Conservation (phyloP, 176 grass and related monocot species). For the Rhipidocladum racemiflorum region DNA sequence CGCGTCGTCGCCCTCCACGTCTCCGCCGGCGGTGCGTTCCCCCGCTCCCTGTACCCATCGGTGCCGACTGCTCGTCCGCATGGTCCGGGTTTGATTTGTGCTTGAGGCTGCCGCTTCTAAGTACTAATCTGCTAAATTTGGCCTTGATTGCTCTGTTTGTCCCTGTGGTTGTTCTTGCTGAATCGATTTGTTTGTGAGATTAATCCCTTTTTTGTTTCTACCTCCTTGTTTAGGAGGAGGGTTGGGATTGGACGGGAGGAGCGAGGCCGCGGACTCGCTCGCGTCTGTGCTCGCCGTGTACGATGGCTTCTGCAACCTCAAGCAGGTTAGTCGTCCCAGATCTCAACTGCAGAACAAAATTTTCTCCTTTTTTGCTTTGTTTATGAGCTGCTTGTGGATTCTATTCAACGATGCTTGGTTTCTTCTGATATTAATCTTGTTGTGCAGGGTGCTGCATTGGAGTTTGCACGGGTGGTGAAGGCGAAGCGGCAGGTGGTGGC, state of each 20-base stretch:
- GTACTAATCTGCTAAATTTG: not conserved
- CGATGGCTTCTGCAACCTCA: slow-evolving; percentile 97
- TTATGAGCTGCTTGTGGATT: not conserved
- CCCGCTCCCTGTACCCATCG: not conserved
- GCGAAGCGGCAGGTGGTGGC: slow-evolving; percentile 80
- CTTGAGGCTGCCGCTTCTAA: not conserved
- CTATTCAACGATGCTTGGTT: slow-evolving; percentile 2
- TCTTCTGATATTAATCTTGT: slow-evolving; percentile 22
- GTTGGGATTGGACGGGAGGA: slow-evolving; percentile 21
- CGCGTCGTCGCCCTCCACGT: slow-evolving; percentile 88
- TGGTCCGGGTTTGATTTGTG: not conserved
- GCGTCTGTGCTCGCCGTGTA: slow-evolving; percentile 75
- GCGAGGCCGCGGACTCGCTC: slow-evolving; percentile 45
- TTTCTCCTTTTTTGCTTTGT: not conserved
- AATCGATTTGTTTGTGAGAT: not conserved
- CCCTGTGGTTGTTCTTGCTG: not conserved
- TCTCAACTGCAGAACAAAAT: not conserved
- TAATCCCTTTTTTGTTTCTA: not conserved
- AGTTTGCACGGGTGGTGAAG: slow-evolving; percentile 65
- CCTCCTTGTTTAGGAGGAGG: not conserved
- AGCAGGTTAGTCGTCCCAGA: slow-evolving; percentile 50
- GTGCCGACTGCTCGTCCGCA: not conserved
- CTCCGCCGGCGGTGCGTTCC: slow-evolving; percentile 31
- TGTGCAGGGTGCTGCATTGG: slow-evolving; percentile 63
- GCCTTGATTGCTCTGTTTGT: not conserved